Evolutionary conservation across 176 grass and related monocot genomes (phyloP).

Genomic region (Oryza glaberrima): DNA sequence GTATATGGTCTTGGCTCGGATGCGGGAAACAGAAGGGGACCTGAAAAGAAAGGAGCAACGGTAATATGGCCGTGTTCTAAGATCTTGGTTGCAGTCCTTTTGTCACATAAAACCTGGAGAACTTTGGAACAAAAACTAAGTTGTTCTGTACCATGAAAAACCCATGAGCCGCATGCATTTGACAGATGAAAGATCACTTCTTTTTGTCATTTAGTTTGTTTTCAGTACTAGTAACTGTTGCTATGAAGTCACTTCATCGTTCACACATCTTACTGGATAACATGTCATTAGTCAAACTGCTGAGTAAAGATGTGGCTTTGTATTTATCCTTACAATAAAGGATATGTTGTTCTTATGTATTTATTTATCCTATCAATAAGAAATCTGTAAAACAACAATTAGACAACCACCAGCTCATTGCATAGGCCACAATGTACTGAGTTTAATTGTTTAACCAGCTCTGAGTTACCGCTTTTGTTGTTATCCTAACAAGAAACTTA

Average conservation of each 20-base stretch:
- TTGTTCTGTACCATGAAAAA: slow-evolving; percentile 15
- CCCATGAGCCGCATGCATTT: not conserved
- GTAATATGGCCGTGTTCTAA: not conserved
- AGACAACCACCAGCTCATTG: not conserved
- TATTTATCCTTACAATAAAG: not conserved
- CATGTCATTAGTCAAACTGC: not conserved
- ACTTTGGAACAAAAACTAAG: not conserved
- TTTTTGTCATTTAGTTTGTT: not conserved
- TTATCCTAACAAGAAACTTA: slow-evolving; percentile 5
- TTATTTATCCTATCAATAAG: not conserved
- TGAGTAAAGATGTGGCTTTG: not conserved
- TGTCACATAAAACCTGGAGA: not conserved
- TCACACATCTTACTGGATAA: not conserved
- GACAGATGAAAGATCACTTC: not conserved
- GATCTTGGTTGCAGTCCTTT: not conserved
- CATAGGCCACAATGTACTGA: not conserved
- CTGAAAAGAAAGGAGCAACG: slow-evolving; percentile 23
- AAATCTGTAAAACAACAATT: not conserved
- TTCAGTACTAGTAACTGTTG: not conserved
- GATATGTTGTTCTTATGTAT: not conserved
- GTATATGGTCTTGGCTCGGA: slow-evolving; percentile 72
- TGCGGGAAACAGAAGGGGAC: slow-evolving; percentile 67
- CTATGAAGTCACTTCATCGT: not conserved
- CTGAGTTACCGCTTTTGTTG: not conserved
- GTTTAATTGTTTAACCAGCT: not conserved